phyloP scores from a whole-genome alignment of 1,284 basidiomycete genomes.

The Spongiforma sp. region DNA sequence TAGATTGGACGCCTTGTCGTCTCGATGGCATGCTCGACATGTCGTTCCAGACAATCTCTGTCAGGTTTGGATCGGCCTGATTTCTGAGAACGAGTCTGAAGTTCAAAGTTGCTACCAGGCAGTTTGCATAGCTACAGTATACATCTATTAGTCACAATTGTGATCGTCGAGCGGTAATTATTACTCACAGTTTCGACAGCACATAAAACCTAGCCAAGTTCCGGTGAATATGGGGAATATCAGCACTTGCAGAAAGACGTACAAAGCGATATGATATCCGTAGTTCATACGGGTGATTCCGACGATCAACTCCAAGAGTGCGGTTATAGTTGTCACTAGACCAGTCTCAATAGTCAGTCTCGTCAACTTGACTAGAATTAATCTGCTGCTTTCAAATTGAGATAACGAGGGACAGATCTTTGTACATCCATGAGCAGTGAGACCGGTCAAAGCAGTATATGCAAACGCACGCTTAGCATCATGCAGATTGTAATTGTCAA shows the following conservation, averaged over 20 bases:
- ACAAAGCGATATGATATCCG: constrained; percentile 19
- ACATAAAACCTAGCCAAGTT: constrained; percentile 9
- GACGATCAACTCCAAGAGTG: constrained; percentile 14
- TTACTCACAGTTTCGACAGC: constrained; percentile 18
- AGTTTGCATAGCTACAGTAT: constrained; percentile 19
- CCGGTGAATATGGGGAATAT: not conserved
- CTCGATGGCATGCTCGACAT: not conserved
- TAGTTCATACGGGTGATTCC: not conserved
- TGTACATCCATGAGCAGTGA: not conserved
- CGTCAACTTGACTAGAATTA: constrained; percentile 8
- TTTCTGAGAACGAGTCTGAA: constrained; percentile 5
- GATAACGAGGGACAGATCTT: constrained; percentile 11
- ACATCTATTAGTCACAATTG: not conserved
- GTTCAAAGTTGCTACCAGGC: constrained; percentile 16
- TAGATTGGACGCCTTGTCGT: not conserved
- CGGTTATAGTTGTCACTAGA: constrained; percentile 14
- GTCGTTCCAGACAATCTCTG: constrained; percentile 2
- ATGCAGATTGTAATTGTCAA: constrained; percentile 12
- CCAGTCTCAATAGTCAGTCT: constrained; percentile 22
- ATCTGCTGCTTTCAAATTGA: not conserved
- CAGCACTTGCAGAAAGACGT: not conserved
- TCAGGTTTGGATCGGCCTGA: not conserved
- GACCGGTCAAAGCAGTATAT: not conserved
- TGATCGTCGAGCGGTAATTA: too few relatives aligned
- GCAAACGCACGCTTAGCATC: constrained; percentile 9